phyloP scores from a whole-genome alignment of 2,329 filamentous ascomycete genomes.

The Curvularia hawaiiensis region DNA sequence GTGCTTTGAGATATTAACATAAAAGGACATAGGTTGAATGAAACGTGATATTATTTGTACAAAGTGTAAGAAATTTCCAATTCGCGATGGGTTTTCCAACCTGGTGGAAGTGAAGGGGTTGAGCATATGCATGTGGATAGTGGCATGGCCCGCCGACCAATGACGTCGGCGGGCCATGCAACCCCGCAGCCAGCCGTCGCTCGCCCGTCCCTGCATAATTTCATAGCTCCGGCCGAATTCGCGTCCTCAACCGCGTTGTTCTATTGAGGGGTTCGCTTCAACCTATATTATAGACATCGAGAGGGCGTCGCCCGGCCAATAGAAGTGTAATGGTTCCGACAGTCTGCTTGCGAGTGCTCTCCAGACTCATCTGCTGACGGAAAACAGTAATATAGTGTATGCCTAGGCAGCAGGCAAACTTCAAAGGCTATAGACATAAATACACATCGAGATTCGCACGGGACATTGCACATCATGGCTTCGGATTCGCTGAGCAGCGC shows the following conservation, averaged over 20 bases:
- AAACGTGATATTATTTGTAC: no score
- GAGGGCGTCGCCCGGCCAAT: no score
- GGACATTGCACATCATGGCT: slow-evolving; percentile 15
- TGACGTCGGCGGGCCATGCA: slow-evolving; percentile 6
- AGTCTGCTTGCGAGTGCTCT: not conserved
- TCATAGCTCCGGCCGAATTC: slow-evolving; percentile 8
- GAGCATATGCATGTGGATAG: not conserved
- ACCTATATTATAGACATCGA: not conserved
- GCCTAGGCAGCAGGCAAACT: not conserved
- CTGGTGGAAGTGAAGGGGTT: no score
- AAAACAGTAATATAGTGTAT: not conserved
- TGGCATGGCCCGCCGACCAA: slow-evolving; percentile 2
- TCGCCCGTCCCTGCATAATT: slow-evolving; percentile 12
- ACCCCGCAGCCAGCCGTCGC: slow-evolving; percentile 3
- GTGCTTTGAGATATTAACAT: no score
- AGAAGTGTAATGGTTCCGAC: not conserved
- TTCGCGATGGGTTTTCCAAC: no score
- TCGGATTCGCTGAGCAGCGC: slow-evolving; percentile 22
- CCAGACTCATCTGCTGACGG: not conserved
- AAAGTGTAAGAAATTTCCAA: no score
- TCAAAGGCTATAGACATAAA: not conserved
- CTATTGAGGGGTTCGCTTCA: not conserved
- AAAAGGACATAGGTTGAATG: no score
- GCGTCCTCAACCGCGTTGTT: not conserved
- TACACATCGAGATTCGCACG: not conserved